Conservation (phyloP, 2,329 filamentous ascomycete genomes). For the Cladosporium oxysporum region DNA sequence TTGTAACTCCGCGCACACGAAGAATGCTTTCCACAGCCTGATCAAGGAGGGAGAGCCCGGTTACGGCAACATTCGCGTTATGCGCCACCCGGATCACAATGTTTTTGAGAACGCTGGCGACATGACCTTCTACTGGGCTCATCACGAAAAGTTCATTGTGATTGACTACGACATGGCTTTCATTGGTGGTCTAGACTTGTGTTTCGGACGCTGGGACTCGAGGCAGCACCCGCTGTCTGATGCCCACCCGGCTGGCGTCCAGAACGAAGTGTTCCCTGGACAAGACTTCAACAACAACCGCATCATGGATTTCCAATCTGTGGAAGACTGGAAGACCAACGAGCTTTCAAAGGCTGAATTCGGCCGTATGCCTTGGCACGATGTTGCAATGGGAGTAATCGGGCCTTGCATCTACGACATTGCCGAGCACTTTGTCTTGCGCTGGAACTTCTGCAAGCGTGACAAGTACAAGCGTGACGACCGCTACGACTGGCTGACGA, state of each 20-base stretch:
- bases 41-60: conserved; percentile 81
- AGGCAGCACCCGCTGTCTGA: conserved; percentile 84
- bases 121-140: conserved; percentile 97
- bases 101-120: conserved; percentile 90
- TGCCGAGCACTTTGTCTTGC: conserved; percentile 88
- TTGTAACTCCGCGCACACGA: conserved; percentile 91
- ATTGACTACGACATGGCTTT: conserved; percentile 90
- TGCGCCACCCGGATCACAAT: conserved; percentile 94
- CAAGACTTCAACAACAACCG: conserved; percentile 99
- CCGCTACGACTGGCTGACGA: conserved; percentile 78
- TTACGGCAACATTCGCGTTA: conserved; percentile 82
- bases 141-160: conserved; percentile 97
- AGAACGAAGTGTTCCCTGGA: conserved; percentile 85
- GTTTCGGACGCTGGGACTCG: conserved; percentile 92
- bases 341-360: conserved; percentile 88
- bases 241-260: conserved; percentile 79
- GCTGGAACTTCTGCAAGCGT: conserved; percentile 96
- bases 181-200: conserved; percentile 90
- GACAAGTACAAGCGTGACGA: conserved; percentile 95
- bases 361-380: conserved; percentile 97
- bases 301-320: conserved; percentile 91
- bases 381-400: conserved; percentile 88
- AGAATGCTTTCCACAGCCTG: conserved; percentile 75
- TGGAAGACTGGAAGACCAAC: conserved; percentile 89
- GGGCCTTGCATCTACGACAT: conserved; percentile 92